A percentile compares a stretch with the other conserved stretches of the same genome.
Conservation (phyloP, 345 rosid genomes). For the Hypericum androsaemum region DNA sequence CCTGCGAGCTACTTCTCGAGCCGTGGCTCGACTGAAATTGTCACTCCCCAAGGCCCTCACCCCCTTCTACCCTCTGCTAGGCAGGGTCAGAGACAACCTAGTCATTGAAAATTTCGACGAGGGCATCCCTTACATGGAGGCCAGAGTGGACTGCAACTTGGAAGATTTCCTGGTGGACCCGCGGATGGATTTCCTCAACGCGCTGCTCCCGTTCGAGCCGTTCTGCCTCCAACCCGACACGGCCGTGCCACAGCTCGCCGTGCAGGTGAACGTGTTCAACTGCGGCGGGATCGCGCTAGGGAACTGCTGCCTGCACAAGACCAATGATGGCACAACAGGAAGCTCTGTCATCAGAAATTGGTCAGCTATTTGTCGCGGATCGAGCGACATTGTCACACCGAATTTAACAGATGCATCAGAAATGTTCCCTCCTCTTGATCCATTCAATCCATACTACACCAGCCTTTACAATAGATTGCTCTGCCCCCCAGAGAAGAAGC, state of each 20-base stretch:
- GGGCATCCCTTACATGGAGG: constrained; percentile 4
- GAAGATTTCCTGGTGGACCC: background rate
- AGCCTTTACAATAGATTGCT: background rate
- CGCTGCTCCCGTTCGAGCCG: background rate
- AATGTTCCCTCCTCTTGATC: background rate
- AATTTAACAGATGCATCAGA: background rate
- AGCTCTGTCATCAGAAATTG: background rate
- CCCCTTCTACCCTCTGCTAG: constrained; percentile 1
- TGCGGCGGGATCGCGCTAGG: constrained; percentile 14
- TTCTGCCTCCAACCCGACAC: background rate
- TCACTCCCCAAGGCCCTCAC: constrained; percentile 5
- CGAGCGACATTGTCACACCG: background rate
- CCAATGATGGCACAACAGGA: background rate
- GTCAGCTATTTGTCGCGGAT: background rate
- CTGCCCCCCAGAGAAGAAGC: background rate
- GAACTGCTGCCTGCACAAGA: constrained; percentile 6
- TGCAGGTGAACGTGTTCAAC: constrained; percentile 7
- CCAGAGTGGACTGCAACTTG: background rate
- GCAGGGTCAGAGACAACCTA: background rate
- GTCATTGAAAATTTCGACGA: background rate
- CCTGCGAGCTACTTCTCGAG: too few species aligned
- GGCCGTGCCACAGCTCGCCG: background rate
- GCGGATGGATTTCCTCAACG: background rate
- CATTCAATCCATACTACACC: background rate
- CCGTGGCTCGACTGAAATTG: constrained; percentile 1